Base-by-base conservation (phyloP, 2,329 filamentous ascomycete species). In the Ceratocystis diversiconidia region DNA sequence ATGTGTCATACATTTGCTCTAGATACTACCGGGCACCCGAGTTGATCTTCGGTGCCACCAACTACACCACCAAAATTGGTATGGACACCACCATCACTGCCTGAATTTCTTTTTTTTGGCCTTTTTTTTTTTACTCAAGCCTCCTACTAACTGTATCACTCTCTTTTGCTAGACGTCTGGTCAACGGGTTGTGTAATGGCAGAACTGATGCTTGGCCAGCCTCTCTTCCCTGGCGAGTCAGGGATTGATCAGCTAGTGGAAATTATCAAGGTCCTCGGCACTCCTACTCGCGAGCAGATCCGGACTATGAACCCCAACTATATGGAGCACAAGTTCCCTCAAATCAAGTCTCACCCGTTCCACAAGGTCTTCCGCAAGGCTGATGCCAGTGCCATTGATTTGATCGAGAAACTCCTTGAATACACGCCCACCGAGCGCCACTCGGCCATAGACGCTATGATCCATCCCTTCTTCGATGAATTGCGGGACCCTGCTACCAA, bases 21-120 rank as follows among this genome's bases (percentile, higher is more conserved):
- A 86, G 94, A 73, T 99, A 99, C 81, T 99, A 99, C 80, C 88
- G 94, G 73, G 94, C 94, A 62, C 94, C 94, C 1, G 94, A 99
- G 77, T 82, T 99, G 75, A 99, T 99, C 73, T 99, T 99, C 73
- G 94, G 94, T 71, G 94, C 94, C 48, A 99, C 94, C 63, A 99
- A 99, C 79, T 99, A 99, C 80, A 97, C 94, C 66, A 97, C 94
- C 71, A 99, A 99, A 81, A 99, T 99, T 76, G 94, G 94, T 99
- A 85, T 77, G 87, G 12, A 43, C 19, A 61, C 41, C 55, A 22
- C 10, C n/a, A 5, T 36, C 17, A 7, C 12, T 30, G n/a, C 3
- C 61, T n/a, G 8, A 17, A 22, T 7, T 12, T 6, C 30, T 15
- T 41, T 61, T 19, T 30, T n/a, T 28, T 5, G 2, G 22, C 22